phyloP scores from a whole-genome alignment of 805 yeast genomes.

The Vanderwaltozyma tropicalis region DNA sequence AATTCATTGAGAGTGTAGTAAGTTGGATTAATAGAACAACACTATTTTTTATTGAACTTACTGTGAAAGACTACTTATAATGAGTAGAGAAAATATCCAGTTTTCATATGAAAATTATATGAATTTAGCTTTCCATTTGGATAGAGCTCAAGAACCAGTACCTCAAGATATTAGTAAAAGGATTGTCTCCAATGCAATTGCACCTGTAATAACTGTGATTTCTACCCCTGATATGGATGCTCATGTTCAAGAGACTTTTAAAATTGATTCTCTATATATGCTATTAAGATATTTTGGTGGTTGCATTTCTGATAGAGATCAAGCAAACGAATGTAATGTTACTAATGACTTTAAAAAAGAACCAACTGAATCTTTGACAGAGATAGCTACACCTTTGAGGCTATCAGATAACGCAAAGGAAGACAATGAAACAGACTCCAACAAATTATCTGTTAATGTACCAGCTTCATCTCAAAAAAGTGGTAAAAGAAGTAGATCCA shows the following conservation, averaged over 20 bases:
- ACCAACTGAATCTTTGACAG: neutral
- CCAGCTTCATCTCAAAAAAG: neutral
- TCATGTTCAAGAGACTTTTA: constrained; percentile 18
- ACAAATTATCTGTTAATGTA: no score
- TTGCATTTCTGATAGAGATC: constrained; percentile 27
- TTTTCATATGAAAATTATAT: constrained; percentile 24
- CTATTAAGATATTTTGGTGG: constrained; percentile 26
- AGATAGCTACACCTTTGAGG: neutral
- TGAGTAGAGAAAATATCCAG: no score
- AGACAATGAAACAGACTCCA: neutral
- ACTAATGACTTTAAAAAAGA: neutral
- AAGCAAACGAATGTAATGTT: constrained; percentile 13
- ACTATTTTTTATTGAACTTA: no score
- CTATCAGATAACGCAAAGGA: neutral
- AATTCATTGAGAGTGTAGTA: no score
- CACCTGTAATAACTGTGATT: constrained; percentile 27
- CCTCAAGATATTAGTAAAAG: constrained; percentile 26
- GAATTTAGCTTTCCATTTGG: constrained; percentile 23
- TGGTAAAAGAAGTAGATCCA: constrained; percentile 21
- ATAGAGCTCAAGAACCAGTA: constrained; percentile 17
- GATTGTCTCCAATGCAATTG: constrained; percentile 24
- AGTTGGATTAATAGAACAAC: no score
- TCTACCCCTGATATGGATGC: constrained; percentile 22
- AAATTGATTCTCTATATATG: constrained; percentile 24
- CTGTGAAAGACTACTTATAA: neutral